Evolutionary conservation across 257 asterid genomes (phyloP), one percentile per base, ranked within the genome.

Genomic region (Solanum rostratum): DNA sequence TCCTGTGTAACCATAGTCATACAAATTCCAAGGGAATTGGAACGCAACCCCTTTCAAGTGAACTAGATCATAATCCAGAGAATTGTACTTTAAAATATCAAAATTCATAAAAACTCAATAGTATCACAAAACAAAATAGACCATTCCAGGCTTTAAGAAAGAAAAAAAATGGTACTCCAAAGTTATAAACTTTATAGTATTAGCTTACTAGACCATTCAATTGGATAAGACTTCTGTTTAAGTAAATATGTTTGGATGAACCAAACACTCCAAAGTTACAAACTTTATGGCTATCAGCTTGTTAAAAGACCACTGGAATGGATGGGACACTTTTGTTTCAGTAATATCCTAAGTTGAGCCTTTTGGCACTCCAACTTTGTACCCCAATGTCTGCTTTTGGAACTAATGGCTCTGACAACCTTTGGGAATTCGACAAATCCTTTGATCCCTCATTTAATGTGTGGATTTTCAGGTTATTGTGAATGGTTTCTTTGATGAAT

Each of bases 401-500:
- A 91, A 3, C 99, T 96, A 22, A 93, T 91, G 6, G 95, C 97
- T 76, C 92, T 46, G 13, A 93, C 91, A 54, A 94, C 96, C 84
- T 78, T 94, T 1, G 99, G 99, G 62, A 95, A 95, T 62, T 95
- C 99, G 0, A 95, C 98, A 24, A 95, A 94, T 84, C 98, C 99
- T 89, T 91, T 94, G 63, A 94, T 92, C 92, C 99, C 99, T 84
- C 97, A 82, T 63, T 53, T 90, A 82, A 95, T 94, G 59, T 95
- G 99, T 0, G 95, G 99, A 91, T 95, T 95, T 84, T 92, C 95
- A 22, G 92, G 79, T 57, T 92, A 93, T 2, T 87, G 84, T 3
- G 83, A 84, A 8, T 27, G 43, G 27, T 81, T 86, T 60, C 84
- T 94, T 66, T 88, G 85, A 74, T 82, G 86, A 76, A 84, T 76